These are phyloP conservation scores for Nepenthes alata DNA, from an alignment of 179 eudicot genomes.

Conservation along the genomic window DNA sequence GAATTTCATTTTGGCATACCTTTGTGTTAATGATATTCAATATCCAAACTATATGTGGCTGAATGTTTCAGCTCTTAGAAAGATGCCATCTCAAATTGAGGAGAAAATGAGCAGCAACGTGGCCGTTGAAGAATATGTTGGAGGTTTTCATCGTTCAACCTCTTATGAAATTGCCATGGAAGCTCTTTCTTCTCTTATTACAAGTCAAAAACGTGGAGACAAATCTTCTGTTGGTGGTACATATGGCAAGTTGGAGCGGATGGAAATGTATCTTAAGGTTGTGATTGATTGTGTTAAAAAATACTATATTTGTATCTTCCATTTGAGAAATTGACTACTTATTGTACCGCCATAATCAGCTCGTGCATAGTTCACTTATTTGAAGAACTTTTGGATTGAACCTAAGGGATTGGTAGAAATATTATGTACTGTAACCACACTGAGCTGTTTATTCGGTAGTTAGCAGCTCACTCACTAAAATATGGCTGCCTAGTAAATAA, in stretches of 20 bases:
- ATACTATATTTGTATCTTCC: no score
- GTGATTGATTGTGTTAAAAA: no score
- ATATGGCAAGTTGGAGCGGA: conserved; percentile 2
- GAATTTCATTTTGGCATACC: background rate
- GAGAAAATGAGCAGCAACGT: background rate
- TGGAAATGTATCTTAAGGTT: conserved; percentile 1
- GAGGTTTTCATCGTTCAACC: background rate
- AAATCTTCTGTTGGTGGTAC: background rate
- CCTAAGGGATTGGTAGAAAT: no score
- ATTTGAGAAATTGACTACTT: no score
- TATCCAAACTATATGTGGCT: background rate
- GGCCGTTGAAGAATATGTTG: background rate
- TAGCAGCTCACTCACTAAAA: no score
- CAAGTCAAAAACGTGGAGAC: background rate
- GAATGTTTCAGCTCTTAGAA: background rate
- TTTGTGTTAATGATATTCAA: background rate
- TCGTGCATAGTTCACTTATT: no score
- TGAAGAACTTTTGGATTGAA: no score
- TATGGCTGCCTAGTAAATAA: no score
- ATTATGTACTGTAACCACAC: no score
- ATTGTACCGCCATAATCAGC: no score
- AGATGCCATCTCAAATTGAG: background rate
- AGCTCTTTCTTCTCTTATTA: conserved; percentile 4
- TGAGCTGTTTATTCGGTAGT: no score
- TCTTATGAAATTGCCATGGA: conserved; percentile 3